phyloP scores from a whole-genome alignment of 2,329 filamentous ascomycete genomes.

The Exophiala dermatitidis region DNA sequence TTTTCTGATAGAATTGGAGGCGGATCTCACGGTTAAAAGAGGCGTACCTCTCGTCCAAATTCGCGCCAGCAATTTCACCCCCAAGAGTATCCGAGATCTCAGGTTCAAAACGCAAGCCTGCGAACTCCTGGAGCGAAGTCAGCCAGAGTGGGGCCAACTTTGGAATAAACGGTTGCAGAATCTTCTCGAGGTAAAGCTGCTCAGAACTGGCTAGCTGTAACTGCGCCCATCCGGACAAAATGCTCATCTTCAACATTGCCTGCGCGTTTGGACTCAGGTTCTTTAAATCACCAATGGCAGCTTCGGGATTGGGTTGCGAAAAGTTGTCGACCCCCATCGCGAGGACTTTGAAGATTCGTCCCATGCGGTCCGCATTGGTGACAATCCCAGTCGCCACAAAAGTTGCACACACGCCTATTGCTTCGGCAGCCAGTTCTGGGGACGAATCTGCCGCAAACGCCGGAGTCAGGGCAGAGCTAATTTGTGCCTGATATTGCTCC shows the following conservation, averaged over 20 bases:
- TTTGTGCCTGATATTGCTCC: constrained; percentile 97
- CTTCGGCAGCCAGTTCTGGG: constrained; percentile 88
- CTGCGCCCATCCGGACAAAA: constrained; percentile 96
- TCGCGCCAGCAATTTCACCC: constrained; percentile 71
- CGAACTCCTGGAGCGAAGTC: constrained; percentile 86
- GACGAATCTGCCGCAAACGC: constrained; percentile 95
- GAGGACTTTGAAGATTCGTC: constrained; percentile 87
- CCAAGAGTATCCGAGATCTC: constrained; percentile 90
- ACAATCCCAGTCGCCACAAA: constrained; percentile 98
- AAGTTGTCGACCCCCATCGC: constrained; percentile 90
- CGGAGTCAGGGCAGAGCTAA: constrained; percentile 89
- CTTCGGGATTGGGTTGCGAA: constrained; percentile 21
- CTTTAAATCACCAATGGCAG: constrained; percentile 75
- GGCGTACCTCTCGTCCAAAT: constrained; percentile 88
- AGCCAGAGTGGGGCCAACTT: constrained; percentile 90
- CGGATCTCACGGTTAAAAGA: constrained; percentile 90
- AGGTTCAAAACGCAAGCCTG: constrained; percentile 85
- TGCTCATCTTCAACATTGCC: constrained; percentile 96
- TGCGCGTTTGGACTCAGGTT: constrained; percentile 91
- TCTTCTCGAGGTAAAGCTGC: constrained; percentile 79
- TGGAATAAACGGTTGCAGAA: constrained; percentile 83
- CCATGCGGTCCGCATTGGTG: constrained; percentile 97
- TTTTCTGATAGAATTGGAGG: constrained; percentile 91
- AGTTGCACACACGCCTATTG: constrained; percentile 94
- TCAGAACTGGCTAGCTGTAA: constrained; percentile 91